A percentile compares a stretch with the other conserved stretches of the same genome.
Evolutionary conservation across 331 rosid genomes (phyloP).

Genomic region (Prunus yedoensis): DNA sequence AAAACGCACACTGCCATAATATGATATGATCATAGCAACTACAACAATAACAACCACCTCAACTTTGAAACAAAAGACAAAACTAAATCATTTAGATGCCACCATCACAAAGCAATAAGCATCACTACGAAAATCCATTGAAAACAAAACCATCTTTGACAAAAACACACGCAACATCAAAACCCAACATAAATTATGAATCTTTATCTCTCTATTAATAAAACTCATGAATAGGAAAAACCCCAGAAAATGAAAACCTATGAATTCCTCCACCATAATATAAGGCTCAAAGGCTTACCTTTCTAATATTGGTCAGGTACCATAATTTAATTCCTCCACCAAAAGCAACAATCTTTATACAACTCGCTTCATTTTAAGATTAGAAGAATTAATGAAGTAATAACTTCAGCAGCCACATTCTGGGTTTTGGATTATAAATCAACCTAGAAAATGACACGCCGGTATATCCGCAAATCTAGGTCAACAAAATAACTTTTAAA

Average conservation of each 20-base stretch:
- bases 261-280: too few species aligned
- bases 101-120: neutral
- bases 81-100: conserved; percentile 41
- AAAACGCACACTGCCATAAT: conserved; percentile 26
- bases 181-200: conserved; percentile 29
- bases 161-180: conserved; percentile 46
- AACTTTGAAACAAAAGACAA: conserved; percentile 26
- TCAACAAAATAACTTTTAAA: neutral
- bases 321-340: conserved; percentile 14
- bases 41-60: conserved; percentile 16
- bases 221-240: too few species aligned
- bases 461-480: conserved; percentile 19
- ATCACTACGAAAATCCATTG: conserved; percentile 22
- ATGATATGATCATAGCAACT: conserved; percentile 13
- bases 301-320: conserved; percentile 15
- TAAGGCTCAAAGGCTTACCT: conserved; percentile 28
- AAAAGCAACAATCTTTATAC: conserved; percentile 15
- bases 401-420: neutral
- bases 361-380: conserved; percentile 16
- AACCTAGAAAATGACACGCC: conserved; percentile 18
- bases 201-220: conserved; percentile 10
- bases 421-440: conserved; percentile 10
- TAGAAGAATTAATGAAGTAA: neutral
- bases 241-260: neutral
- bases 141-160: conserved; percentile 33